A percentile compares a stretch with the other conserved stretches of the same genome.
These are phyloP conservation scores for Lagenaria siceraria DNA, from an alignment of 306 rosid species.

Conservation along the genomic window DNA sequence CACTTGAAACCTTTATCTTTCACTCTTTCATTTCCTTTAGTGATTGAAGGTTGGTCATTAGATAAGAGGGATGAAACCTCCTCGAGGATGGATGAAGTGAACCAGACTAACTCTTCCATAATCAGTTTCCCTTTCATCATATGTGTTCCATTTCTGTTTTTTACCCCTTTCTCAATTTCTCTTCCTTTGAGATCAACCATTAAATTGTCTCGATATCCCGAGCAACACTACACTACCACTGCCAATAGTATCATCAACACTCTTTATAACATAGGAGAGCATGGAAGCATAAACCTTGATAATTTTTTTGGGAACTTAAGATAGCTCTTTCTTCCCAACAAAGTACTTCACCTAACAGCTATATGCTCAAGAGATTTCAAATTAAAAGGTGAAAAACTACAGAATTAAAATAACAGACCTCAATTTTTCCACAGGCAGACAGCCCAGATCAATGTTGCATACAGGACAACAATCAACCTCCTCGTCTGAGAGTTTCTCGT, in stretches of 20 bases:
- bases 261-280: neutral
- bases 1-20: too few species aligned
- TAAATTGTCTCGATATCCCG: neutral
- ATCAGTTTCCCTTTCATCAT: neutral
- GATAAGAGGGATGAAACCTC: neutral
- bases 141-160: neutral
- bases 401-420: slow-evolving; percentile 33
- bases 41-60: neutral
- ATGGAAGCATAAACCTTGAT: neutral
- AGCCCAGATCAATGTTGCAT: slow-evolving; percentile 79
- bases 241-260: neutral
- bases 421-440: slow-evolving; percentile 79
- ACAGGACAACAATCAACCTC: slow-evolving; percentile 79
- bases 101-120: neutral
- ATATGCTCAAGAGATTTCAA: neutral
- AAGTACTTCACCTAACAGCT: neutral
- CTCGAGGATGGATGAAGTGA: neutral
- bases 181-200: neutral
- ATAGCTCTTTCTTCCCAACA: neutral
- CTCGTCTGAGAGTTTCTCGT: slow-evolving; percentile 70
- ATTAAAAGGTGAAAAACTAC: neutral
- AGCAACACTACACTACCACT: neutral
- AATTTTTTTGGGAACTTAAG: neutral
- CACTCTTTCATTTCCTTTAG: neutral
- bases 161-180: neutral